phyloP scores from a whole-genome alignment of 805 yeast genomes.

The Candida oleophila region DNA sequence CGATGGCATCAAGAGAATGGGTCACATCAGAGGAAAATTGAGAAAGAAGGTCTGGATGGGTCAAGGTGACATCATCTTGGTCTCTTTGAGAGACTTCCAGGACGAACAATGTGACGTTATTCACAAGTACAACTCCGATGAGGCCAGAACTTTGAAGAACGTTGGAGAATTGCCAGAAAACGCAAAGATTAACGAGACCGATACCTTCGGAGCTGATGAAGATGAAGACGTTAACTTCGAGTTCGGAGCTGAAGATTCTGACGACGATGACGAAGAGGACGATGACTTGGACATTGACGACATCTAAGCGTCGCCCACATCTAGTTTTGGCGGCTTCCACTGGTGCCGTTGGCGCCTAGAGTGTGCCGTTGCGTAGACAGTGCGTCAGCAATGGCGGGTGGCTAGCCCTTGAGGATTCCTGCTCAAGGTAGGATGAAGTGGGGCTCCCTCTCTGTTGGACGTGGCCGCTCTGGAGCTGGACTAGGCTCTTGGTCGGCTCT shows the following conservation, averaged over 20 bases:
- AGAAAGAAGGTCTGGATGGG: slow-evolving; percentile 99
- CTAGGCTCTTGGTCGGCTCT: too few species aligned
- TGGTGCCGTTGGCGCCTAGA: too few species aligned
- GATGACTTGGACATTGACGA: slow-evolving; percentile 90
- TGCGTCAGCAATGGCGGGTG: not conserved
- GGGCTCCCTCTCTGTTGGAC: too few species aligned
- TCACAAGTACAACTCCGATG: slow-evolving; percentile 94
- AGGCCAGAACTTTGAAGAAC: slow-evolving; percentile 92
- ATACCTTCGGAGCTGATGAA: slow-evolving; percentile 92
- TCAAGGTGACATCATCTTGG: slow-evolving; percentile 95
- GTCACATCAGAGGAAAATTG: slow-evolving; percentile 97
- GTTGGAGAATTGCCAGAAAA: slow-evolving; percentile 97
- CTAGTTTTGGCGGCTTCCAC: slow-evolving; percentile 1
- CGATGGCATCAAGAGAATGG: slow-evolving; percentile 91
- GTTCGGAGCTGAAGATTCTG: slow-evolving; percentile 90
- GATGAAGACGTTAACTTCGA: slow-evolving; percentile 98
- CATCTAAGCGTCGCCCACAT: slow-evolving; percentile 53
- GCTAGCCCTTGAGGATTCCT: not conserved
- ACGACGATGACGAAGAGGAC: slow-evolving; percentile 67
- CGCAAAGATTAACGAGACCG: slow-evolving; percentile 97
- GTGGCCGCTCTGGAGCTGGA: too few species aligned
- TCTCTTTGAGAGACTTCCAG: slow-evolving; percentile 96
- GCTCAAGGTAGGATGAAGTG: too few species aligned
- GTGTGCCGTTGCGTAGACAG: too few species aligned
- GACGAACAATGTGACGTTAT: slow-evolving; percentile 98